These are phyloP conservation scores for Lactarius indigo DNA, from an alignment of 768 basidiomycete genomes.

Conservation along the genomic window DNA sequence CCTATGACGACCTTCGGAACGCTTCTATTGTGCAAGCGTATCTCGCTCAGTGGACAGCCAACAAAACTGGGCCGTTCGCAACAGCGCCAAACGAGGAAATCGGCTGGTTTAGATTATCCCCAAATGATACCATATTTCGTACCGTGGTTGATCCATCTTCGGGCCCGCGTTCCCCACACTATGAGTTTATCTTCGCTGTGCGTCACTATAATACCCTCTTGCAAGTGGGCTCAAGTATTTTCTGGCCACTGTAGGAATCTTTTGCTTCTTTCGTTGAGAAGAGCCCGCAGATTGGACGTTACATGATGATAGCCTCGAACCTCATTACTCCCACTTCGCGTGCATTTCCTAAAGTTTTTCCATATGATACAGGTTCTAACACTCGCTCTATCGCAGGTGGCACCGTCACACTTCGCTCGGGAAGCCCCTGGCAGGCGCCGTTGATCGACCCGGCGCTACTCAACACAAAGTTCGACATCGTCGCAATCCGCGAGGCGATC, in stretches of 20 bases:
- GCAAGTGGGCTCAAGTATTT: background rate
- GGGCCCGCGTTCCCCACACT: constrained; percentile 28
- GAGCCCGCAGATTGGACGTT: background rate
- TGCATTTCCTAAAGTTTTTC: background rate
- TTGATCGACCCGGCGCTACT: constrained; percentile 27
- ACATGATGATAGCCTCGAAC: constrained; percentile 2
- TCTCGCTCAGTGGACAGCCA: constrained; percentile 10
- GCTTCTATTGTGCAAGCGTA: background rate
- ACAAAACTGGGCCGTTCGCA: constrained; percentile 18
- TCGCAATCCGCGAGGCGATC: constrained; percentile 5
- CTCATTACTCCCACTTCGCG: constrained; percentile 13
- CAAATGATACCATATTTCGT: constrained; percentile 9
- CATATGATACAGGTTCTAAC: background rate
- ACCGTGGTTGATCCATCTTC: constrained; percentile 27
- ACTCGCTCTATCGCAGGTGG: constrained; percentile 24
- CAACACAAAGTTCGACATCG: background rate
- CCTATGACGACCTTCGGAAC: constrained; percentile 13
- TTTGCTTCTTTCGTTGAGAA: background rate
- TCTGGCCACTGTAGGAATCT: background rate
- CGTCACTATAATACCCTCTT: background rate
- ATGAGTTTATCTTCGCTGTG: constrained; percentile 23
- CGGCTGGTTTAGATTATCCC: constrained; percentile 27
- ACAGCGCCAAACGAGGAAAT: constrained; percentile 21
- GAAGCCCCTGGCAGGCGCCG: constrained; percentile 27
- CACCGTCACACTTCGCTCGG: constrained; percentile 26